Evolutionary conservation across 805 yeast species (phyloP), one percentile per base, ranked within the genome.

Genomic region (Suhomyces vadensis): DNA sequence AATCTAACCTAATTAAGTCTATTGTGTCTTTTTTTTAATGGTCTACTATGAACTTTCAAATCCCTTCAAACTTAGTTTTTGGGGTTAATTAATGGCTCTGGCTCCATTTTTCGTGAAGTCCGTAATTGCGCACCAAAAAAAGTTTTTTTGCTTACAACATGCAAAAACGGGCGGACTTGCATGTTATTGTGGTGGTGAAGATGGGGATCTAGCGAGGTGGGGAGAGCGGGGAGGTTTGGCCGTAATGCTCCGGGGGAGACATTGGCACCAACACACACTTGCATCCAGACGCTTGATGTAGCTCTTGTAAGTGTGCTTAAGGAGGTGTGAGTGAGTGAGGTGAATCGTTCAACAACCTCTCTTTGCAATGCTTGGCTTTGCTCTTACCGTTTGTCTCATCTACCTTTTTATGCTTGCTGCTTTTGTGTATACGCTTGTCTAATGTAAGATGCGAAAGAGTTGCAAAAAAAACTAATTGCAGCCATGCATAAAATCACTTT

Each of bases 151-250:
- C 5, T 17, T 29, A 11, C 9, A 29, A 29, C 19, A 29, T 29
- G 33, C 14, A 29, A 29, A 29, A n/a, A n/a, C n/a, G 20, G 20
- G 20, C 20, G 20, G 20, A 6, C 16, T 29, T 29, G 14, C 33
- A 29, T 29, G 33, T 29, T 29, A 20, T 29, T 9, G 33, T 29
- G 20, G 33, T 29, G 16, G 33, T 29, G 14, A 5, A 16, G 37
- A 35, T 20, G 37, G 37, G 22, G 37, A 35, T 35, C 37, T 35
- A 20, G 33, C 33, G 33, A n/a, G n/a, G n/a, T n/a, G 33, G 33
- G 33, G 16, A 29, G 16, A 20, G 33, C n/a, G 33, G 33, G 33
- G 33, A 29, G 7, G n/a, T 10, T 10, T 10, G 26, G 9, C 26
- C 26, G 26, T 8, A 24, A 24, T 8, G 10, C 26, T 8, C 26